Evolutionary conservation across 2,329 filamentous ascomycete species (phyloP).

Genomic region (Botryosphaeria dothidea): DNA sequence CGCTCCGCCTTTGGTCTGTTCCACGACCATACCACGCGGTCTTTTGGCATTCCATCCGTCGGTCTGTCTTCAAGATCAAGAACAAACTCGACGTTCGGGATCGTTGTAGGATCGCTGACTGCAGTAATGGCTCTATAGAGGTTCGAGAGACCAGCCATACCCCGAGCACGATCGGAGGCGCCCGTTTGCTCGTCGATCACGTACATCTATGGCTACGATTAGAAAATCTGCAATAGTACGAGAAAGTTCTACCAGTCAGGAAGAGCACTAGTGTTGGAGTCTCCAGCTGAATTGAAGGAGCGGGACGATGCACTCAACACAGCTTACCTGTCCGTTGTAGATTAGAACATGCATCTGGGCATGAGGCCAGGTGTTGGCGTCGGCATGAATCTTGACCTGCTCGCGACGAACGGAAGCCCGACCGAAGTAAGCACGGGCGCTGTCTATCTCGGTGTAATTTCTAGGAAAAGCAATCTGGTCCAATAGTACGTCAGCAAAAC

Average conservation of each 20-base stretch:
- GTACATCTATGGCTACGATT: not conserved
- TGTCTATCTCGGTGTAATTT: slow-evolving; percentile 2
- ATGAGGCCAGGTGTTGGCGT: not conserved
- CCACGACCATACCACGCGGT: slow-evolving; percentile 22
- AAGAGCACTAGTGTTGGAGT: too few species aligned
- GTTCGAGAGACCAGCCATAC: not conserved
- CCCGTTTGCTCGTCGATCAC: slow-evolving; percentile 7
- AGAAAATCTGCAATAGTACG: not conserved
- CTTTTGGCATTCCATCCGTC: slow-evolving; percentile 6
- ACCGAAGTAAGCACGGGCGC: not conserved
- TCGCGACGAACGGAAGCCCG: not conserved
- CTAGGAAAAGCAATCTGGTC: slow-evolving; percentile 2
- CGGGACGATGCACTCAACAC: too few species aligned
- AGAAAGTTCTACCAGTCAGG: too few species aligned
- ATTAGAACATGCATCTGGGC: slow-evolving; percentile 11
- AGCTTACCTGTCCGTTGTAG: slow-evolving; percentile 9
- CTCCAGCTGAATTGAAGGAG: not conserved
- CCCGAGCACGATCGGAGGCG: not conserved
- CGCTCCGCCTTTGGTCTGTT: not conserved
- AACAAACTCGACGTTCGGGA: slow-evolving; percentile 15
- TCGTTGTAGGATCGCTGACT: not conserved
- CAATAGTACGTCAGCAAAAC: not conserved
- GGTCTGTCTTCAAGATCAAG: slow-evolving; percentile 5
- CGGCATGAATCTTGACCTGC: not conserved
- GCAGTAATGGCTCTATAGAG: slow-evolving; percentile 14